Evolutionary conservation across 75 land plant genomes (phyloP).

Genomic region (Pinus tabuliformis): DNA sequence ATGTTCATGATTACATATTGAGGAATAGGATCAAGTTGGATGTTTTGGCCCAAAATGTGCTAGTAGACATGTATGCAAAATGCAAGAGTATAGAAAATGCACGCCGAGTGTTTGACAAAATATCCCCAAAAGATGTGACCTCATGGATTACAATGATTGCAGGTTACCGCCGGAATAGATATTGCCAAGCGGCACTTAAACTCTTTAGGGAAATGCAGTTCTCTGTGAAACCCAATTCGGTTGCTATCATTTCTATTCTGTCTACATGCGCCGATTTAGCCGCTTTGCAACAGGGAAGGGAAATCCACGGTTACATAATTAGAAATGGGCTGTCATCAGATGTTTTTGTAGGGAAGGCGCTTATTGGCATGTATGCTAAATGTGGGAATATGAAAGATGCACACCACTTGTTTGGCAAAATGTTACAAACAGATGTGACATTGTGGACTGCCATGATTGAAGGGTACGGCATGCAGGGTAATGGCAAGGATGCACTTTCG

Average conservation of each 20-base stretch:
- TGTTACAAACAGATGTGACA: constrained; percentile 32
- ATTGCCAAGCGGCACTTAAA: constrained; percentile 43
- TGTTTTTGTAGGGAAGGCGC: constrained; percentile 45
- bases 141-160: constrained; percentile 63
- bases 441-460: constrained; percentile 73
- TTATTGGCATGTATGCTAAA: constrained; percentile 65
- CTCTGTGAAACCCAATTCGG: constrained; percentile 38
- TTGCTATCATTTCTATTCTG: constrained; percentile 41
- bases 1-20: constrained; percentile 38
- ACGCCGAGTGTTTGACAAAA: constrained; percentile 35
- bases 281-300: constrained; percentile 58
- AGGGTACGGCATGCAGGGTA: constrained; percentile 51
- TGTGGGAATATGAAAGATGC: constrained; percentile 52
- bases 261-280: constrained; percentile 62
- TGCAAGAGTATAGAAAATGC: constrained; percentile 43
- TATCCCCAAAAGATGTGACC: constrained; percentile 13
- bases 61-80: constrained; percentile 68
- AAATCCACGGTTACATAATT: constrained; percentile 63
- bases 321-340: constrained; percentile 37
- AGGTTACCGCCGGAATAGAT: constrained; percentile 15
- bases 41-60: constrained; percentile 41
- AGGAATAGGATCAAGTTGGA: constrained; percentile 25
- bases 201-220: constrained; percentile 52
- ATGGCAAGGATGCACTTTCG: constrained; percentile 40
- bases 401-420: constrained; percentile 36